Percentiles rank a stretch among this genome's conserved stretches.
phyloP scores from a whole-genome alignment of 2,329 filamentous ascomycete species.

The Tothia fuscella region DNA sequence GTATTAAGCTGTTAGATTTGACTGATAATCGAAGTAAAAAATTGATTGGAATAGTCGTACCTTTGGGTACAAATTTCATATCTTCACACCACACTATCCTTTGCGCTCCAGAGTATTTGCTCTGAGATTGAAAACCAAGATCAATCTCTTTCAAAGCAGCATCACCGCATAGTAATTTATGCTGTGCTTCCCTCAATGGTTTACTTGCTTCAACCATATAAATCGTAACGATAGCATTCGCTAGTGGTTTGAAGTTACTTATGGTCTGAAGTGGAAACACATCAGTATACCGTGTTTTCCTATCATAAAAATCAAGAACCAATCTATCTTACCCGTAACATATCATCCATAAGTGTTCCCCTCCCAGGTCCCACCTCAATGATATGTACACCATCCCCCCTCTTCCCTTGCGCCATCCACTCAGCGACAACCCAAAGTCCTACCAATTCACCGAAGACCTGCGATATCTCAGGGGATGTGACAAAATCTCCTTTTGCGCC shows the following conservation, averaged over 20 bases:
- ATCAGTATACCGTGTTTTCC: slow-evolving; percentile 26
- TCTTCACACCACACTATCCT: slow-evolving; percentile 83
- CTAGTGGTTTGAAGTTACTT: slow-evolving; percentile 67
- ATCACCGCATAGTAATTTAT: slow-evolving; percentile 62
- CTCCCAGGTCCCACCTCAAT: slow-evolving; percentile 91
- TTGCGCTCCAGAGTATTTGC: slow-evolving; percentile 61
- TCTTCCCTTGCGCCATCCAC: slow-evolving; percentile 84
- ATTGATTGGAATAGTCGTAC: slow-evolving; percentile 38
- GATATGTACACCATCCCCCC: slow-evolving; percentile 63
- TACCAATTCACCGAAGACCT: slow-evolving; percentile 88
- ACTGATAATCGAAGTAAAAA: slow-evolving; percentile 12
- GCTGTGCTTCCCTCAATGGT: slow-evolving; percentile 65
- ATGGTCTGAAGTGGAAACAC: too few relatives aligned
- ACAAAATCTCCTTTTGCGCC: slow-evolving; percentile 91
- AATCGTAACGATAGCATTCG: slow-evolving; percentile 67
- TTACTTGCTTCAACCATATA: slow-evolving; percentile 93
- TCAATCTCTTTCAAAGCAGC: slow-evolving; percentile 57
- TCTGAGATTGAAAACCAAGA: slow-evolving; percentile 59
- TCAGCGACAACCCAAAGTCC: slow-evolving; percentile 93
- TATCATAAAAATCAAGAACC: slow-evolving; percentile 11
- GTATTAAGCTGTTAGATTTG: slow-evolving; percentile 14
- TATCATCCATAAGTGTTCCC: slow-evolving; percentile 94
- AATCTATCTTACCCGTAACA: slow-evolving; percentile 65
- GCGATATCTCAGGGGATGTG: slow-evolving; percentile 93
- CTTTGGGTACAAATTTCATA: slow-evolving; percentile 65